Evolutionary conservation across 306 rosid species (phyloP).

Genomic region (Psophocarpus tetragonolobus): DNA sequence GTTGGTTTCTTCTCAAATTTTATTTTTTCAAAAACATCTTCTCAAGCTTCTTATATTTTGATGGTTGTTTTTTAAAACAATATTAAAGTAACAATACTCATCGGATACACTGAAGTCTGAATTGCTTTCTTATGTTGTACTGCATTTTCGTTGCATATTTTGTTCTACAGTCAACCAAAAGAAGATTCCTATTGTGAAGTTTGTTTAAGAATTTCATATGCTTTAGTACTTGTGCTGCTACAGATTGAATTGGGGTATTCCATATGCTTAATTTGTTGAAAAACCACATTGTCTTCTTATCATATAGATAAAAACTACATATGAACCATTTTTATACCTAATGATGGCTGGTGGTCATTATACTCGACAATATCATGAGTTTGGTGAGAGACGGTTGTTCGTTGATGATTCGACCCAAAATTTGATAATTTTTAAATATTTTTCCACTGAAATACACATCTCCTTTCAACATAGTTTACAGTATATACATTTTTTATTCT

Average conservation of each 20-base stretch:
- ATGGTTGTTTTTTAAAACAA: background rate
- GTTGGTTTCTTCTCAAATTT: conserved; percentile 28
- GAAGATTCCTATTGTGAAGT: conserved; percentile 9
- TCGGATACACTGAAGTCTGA: background rate
- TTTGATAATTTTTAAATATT: background rate
- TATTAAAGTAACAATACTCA: background rate
- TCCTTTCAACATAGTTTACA: background rate
- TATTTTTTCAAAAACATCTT: no score
- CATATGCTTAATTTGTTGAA: background rate
- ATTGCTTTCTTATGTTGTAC: conserved; percentile 7
- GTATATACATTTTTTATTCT: background rate
- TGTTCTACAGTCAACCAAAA: conserved; percentile 13
- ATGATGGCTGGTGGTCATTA: background rate
- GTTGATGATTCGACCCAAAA: conserved; percentile 4
- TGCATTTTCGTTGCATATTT: background rate
- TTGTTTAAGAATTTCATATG: background rate
- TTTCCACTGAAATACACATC: background rate
- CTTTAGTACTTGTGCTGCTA: background rate
- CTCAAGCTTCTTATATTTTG: conserved; percentile 5
- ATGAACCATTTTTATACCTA: background rate
- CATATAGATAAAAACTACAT: background rate
- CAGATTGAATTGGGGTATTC: conserved; percentile 1
- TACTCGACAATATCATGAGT: background rate
- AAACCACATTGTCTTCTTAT: background rate
- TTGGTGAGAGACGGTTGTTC: conserved; percentile 1